A percentile compares a stretch with the other conserved stretches of the same genome.
phyloP scores from a whole-genome alignment of 2,329 filamentous ascomycete genomes.

The Ceratocystis lukuohia region DNA sequence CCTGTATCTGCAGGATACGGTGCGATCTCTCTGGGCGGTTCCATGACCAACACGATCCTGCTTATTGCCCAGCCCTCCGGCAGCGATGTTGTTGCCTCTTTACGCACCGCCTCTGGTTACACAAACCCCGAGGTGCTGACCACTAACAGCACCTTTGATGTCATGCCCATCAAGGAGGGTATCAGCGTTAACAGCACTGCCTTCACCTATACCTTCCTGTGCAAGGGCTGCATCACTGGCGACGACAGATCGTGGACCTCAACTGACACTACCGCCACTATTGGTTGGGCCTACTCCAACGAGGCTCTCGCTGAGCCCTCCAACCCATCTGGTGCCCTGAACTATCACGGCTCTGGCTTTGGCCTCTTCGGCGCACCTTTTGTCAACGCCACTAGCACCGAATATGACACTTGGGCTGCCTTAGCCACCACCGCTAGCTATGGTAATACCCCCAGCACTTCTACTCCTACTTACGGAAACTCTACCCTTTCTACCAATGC shows the following conservation, averaged over 20 bases:
- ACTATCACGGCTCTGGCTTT: slow-evolving; percentile 31
- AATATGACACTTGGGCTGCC: slow-evolving; percentile 24
- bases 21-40: slow-evolving; percentile 34
- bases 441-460: slow-evolving; percentile 26
- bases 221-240: slow-evolving; percentile 31
- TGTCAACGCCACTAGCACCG: slow-evolving; percentile 26
- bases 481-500: slow-evolving; percentile 36
- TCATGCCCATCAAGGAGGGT: slow-evolving; percentile 36
- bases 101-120: slow-evolving; percentile 30
- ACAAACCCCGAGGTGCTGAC: slow-evolving; percentile 34
- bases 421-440: slow-evolving; percentile 17
- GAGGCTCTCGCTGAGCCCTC: slow-evolving; percentile 26
- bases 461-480: slow-evolving; percentile 34
- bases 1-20: slow-evolving; percentile 34
- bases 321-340: slow-evolving; percentile 26
- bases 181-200: slow-evolving; percentile 41
- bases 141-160: slow-evolving; percentile 28
- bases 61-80: slow-evolving; percentile 38
- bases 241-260: slow-evolving; percentile 24
- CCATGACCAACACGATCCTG: slow-evolving; percentile 36
- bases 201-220: slow-evolving; percentile 42
- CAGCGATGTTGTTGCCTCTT: slow-evolving; percentile 28
- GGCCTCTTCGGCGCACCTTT: slow-evolving; percentile 28
- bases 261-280: slow-evolving; percentile 24
- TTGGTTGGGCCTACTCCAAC: slow-evolving; percentile 31